Conservation (phyloP, 2,329 filamentous ascomycete species). For the Colletotrichum sp. region DNA sequence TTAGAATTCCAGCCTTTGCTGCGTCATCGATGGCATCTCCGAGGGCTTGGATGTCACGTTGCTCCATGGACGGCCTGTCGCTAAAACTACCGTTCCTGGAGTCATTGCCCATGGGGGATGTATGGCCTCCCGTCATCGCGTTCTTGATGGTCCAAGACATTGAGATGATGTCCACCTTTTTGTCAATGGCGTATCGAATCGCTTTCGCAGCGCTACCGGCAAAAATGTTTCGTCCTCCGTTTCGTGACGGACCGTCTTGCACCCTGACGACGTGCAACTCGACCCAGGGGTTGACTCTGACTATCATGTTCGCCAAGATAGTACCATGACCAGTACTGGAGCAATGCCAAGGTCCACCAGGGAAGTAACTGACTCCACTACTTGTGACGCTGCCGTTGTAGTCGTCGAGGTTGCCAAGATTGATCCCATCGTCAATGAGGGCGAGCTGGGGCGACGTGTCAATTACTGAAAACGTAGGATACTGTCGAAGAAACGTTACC, state of each 20-base stretch:
- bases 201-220: background rate
- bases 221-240: background rate
- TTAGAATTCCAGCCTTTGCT: background rate
- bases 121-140: background rate
- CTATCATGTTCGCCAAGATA: background rate
- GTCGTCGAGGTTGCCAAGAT: background rate
- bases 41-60: background rate
- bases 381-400: background rate
- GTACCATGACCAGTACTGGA: background rate
- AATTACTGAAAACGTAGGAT: background rate
- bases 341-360: background rate
- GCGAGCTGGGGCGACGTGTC: fast-evolving
- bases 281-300: background rate
- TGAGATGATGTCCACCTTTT: background rate
- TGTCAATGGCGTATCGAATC: background rate
- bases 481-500: background rate
- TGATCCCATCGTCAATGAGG: background rate
- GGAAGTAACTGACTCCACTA: background rate
- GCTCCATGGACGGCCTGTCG: background rate
- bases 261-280: background rate
- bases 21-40: background rate
- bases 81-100: background rate
- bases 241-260: background rate
- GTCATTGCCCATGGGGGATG: background rate
- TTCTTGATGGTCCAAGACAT: background rate